Evolutionary conservation across 176 grass and related monocot genomes (phyloP).

Genomic region (Carex kokanica): DNA sequence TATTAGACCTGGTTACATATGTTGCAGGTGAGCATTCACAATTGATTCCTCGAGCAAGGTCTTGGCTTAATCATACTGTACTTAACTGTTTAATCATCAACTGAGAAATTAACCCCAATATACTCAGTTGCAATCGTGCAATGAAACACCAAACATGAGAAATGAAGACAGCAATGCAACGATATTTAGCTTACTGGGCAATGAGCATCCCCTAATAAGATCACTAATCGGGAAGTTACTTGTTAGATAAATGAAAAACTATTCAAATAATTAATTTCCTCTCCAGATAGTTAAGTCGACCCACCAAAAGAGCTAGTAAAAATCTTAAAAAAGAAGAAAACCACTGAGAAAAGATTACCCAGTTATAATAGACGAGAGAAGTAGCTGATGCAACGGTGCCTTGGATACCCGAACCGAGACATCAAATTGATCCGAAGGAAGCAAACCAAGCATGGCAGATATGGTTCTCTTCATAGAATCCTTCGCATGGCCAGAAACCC

Average conservation of each 20-base stretch:
- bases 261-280: too few relatives aligned
- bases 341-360: slow-evolving; percentile 19
- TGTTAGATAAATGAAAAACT: too few relatives aligned
- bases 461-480: slow-evolving; percentile 43
- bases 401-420: slow-evolving; percentile 26
- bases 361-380: slow-evolving; percentile 44
- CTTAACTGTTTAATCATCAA: background rate
- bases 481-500: slow-evolving; percentile 31
- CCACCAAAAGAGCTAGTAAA: background rate
- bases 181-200: too few relatives aligned
- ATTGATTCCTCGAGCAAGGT: background rate
- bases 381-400: slow-evolving; percentile 24
- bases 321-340: background rate
- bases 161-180: background rate
- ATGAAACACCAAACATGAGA: background rate
- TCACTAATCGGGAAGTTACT: too few relatives aligned
- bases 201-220: too few relatives aligned
- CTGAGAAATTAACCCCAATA: background rate
- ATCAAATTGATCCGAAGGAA: slow-evolving; percentile 40
- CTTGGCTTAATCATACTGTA: background rate
- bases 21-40: too few relatives aligned
- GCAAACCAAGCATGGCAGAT: slow-evolving; percentile 43
- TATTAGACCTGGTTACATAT: background rate
- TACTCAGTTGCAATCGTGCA: background rate
- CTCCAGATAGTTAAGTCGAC: too few relatives aligned